Base-by-base conservation (phyloP, 1,139 yeast genomes). In the Candida smagusa region DNA sequence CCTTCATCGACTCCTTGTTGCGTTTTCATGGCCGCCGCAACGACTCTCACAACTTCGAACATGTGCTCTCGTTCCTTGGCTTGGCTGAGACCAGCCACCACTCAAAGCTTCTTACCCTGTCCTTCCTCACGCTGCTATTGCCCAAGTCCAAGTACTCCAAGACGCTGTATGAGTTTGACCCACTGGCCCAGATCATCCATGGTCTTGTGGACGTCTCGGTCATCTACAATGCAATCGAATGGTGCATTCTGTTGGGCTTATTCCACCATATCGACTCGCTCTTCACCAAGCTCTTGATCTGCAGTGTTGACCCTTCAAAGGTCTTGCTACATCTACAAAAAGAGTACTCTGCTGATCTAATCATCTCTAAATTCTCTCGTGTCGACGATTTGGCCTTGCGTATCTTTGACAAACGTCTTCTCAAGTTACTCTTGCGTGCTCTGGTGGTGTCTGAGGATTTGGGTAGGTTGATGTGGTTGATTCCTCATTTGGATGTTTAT, bases 391-490 rank as follows among this genome's bases (percentile, higher is more conserved):
- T 54, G 28, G 44, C 54, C 1, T 11, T 37, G 5, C 42, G 37
- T 9, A 41, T 66, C 2, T 62, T 65, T 41, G 54, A 58, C 22
- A 54, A 54, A 27, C 52, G 53, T 9, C 41, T 68, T 25, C 43
- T 65, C 36, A 45, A 49, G 26, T 39, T 65, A 6, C 40, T 65
- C 31, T 41, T 67, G 7, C 46, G 50, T 22, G 61, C 63, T 2
- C 55, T 64, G 33, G 40, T 51, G 7, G 46, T 50, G 24, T 56
- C 66, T 3, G 55, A 56, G 26, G 73, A 68, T 43, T 41, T 59
- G 39, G 73, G 72, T 3, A 45, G 74, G 31, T 43, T 65, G 22
- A 54, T 65, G 59, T 68, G 74, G 74, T 38, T 67, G 11, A 50
- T 63, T 22, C 72, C 71, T 2, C 62, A 63, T 44, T 50, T 68